These are phyloP conservation scores for Teunomyces stri DNA, from an alignment of 805 yeast genomes.

Conservation along the genomic window DNA sequence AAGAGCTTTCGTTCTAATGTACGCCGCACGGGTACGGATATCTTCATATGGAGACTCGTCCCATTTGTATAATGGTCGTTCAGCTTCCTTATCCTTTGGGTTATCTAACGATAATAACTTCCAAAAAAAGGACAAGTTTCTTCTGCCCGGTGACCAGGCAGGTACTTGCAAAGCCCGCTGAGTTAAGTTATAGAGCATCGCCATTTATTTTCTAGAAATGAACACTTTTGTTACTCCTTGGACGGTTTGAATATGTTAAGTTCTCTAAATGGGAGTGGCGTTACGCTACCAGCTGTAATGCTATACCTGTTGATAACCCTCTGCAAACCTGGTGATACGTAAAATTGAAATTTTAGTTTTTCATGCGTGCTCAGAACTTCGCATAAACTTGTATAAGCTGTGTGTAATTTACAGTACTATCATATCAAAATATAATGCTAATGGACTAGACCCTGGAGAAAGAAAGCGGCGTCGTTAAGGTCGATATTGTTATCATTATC, in stretches of 20 bases:
- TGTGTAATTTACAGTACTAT: constrained; percentile 3
- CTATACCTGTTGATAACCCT: background rate
- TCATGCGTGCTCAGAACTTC: background rate
- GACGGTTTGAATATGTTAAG: background rate
- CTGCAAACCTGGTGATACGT: constrained; percentile 1
- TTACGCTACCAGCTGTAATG: background rate
- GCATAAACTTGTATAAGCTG: background rate
- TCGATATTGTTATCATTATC: background rate
- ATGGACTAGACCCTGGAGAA: background rate
- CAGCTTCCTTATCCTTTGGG: constrained; percentile 24
- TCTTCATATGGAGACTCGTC: constrained; percentile 89
- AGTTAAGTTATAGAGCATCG: background rate
- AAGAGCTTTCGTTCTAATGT: constrained; percentile 78
- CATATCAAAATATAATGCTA: background rate
- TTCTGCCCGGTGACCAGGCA: constrained; percentile 5
- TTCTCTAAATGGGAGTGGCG: background rate
- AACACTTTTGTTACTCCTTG: background rate
- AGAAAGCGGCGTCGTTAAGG: background rate
- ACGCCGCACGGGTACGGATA: constrained; percentile 86
- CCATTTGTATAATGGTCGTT: constrained; percentile 60
- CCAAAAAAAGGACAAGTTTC: constrained; percentile 38
- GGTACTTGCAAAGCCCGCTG: constrained; percentile 1
- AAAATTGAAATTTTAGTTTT: background rate
- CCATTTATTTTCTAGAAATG: background rate
- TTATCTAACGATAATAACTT: constrained; percentile 36